phyloP scores from a whole-genome alignment of 2,329 filamentous ascomycete genomes.

The Neoscytalidium dimidiatum region DNA sequence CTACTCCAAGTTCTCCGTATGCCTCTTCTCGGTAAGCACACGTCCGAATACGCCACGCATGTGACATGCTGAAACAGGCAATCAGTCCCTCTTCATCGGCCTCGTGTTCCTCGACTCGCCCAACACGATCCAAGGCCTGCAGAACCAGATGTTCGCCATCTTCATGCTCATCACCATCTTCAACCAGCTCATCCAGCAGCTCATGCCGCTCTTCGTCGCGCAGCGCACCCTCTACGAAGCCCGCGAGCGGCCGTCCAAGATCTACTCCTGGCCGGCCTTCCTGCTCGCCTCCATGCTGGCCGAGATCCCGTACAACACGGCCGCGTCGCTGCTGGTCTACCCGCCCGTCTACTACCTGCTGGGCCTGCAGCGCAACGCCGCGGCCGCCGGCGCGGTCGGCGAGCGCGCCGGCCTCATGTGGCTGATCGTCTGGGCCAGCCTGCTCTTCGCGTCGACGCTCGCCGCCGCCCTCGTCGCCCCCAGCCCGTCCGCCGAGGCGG shows the following conservation, averaged over 20 bases:
- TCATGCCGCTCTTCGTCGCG: slow-evolving; percentile 83
- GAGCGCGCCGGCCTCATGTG: slow-evolving; percentile 80
- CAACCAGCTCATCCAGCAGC: slow-evolving; percentile 74
- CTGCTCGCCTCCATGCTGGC: slow-evolving; percentile 81
- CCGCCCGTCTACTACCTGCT: slow-evolving; percentile 86
- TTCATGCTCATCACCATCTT: slow-evolving; percentile 84
- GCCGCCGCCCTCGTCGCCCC: slow-evolving; percentile 75
- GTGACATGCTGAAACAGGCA: neutral
- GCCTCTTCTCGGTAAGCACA: slow-evolving; percentile 19
- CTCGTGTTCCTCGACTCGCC: slow-evolving; percentile 76
- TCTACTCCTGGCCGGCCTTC: slow-evolving; percentile 84
- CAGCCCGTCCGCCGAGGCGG: slow-evolving; percentile 73
- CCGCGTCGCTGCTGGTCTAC: slow-evolving; percentile 76
- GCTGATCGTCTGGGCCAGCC: slow-evolving; percentile 72
- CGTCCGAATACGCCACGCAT: slow-evolving; percentile 21
- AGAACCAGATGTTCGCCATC: slow-evolving; percentile 84
- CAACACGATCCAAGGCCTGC: slow-evolving; percentile 73
- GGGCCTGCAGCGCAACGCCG: slow-evolving; percentile 65
- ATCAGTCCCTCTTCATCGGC: slow-evolving; percentile 68
- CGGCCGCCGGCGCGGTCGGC: slow-evolving; percentile 68
- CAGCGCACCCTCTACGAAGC: slow-evolving; percentile 83
- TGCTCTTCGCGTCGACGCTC: slow-evolving; percentile 81
- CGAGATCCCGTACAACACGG: slow-evolving; percentile 80
- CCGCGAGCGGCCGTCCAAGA: slow-evolving; percentile 79
- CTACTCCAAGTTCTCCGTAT: slow-evolving; percentile 23